Percentiles rank a stretch among this genome's conserved stretches.
Evolutionary conservation across 2,329 filamentous ascomycete genomes (phyloP).

Genomic region (Cladosporium sp.): DNA sequence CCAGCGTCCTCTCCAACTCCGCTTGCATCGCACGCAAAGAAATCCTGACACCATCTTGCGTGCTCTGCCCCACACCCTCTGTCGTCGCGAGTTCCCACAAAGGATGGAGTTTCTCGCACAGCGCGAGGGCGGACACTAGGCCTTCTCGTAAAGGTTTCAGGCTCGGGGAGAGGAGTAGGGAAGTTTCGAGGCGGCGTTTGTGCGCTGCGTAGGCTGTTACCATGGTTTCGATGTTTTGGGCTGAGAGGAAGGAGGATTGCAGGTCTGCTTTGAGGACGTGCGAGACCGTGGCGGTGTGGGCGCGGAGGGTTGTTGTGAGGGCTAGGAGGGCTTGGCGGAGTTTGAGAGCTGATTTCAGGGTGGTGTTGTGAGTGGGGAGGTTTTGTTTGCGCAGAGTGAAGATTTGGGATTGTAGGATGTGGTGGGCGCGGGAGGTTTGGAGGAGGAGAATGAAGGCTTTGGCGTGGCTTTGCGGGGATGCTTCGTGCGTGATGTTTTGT

Average conservation of each 20-base stretch:
- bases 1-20: constrained; percentile 61
- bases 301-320: constrained; percentile 66
- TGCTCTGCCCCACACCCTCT: constrained; percentile 27
- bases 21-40: constrained; percentile 25
- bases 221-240: constrained; percentile 77
- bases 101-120: constrained; percentile 66
- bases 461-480: constrained; percentile 63
- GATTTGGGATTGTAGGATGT: constrained; percentile 55
- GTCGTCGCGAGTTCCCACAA: constrained; percentile 37
- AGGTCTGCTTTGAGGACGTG: constrained; percentile 56
- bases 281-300: constrained; percentile 68
- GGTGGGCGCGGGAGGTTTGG: constrained; percentile 68
- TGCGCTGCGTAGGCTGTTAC: constrained; percentile 63
- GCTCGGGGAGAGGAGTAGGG: constrained; percentile 64
- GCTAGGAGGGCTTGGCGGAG: constrained; percentile 53
- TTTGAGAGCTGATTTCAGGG: constrained; percentile 41
- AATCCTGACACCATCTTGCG: constrained; percentile 18
- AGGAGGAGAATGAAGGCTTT: constrained; percentile 69
- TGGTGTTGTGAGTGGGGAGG: constrained; percentile 36
- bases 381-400: constrained; percentile 25
- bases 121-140: constrained; percentile 70
- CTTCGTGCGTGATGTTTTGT: constrained; percentile 66
- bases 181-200: constrained; percentile 57
- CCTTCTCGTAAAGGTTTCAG: constrained; percentile 66
- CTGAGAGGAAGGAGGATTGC: constrained; percentile 50